Evolutionary conservation across 2,329 filamentous ascomycete genomes (phyloP), one percentile per base, ranked within the genome.

Genomic region (Xylariaceae sp.): DNA sequence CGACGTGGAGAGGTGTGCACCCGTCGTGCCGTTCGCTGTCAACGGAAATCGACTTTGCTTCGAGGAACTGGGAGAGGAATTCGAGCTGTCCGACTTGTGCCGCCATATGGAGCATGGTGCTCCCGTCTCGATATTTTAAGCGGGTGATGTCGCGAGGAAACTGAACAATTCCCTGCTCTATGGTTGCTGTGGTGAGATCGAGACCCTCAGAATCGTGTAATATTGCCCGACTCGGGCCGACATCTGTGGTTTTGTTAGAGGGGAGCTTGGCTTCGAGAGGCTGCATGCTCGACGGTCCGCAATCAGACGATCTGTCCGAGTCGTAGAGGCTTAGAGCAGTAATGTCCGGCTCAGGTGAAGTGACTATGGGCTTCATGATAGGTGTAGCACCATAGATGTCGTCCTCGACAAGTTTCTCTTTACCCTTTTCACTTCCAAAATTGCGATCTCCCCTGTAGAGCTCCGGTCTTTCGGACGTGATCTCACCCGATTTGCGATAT

Each of bases 21-120:
- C 49, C 49, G n/a, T 52, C 49, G 17, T 44, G 11, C n/a, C 26
- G 16, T n/a, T 43, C 37, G 16, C 36, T 44, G 23, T 52, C 37
- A 16, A 52, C 26, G 12, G 49, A 24, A 12, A 52, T 43, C 9
- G 28, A 29, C 11, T 52, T 34, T 19, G 23, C 21, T 19, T 52
- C 34, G 24, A 52, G 49, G 12, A 52, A 11, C 9, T 4, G 7
- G 4, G 11, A 3, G 4, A 52, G 19, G 34, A 33, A 43, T 3
- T 52, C 37, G 4, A 14, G 3, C 26, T 52, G 7, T 37, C 39
- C 49, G 14, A 6, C 16, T 19, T n/a, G 9, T 8, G 49, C 49
- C 17, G 49, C 49, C 16, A 52, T 21, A 17, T 52, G 49, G 11
- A 52, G 39, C 49, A 9, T 12, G 29, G 21, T 52, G 23, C 39